Base-by-base conservation (phyloP, 345 rosid genomes). In the Sisymbrium altissimum region DNA sequence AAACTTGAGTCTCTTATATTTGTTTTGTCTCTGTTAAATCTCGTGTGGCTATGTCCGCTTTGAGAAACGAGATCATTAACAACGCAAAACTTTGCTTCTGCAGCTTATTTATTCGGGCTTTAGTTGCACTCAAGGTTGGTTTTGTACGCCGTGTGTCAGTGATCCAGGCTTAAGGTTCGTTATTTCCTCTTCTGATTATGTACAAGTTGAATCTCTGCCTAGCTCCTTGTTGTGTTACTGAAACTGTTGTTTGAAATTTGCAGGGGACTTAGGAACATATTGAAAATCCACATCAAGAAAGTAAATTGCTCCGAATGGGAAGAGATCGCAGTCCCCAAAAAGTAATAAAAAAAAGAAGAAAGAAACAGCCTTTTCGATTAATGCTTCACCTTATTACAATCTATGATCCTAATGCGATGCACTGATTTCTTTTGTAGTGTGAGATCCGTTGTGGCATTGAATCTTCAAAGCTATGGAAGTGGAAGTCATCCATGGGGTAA, bases 41-140 rank as follows among this genome's bases (percentile, higher is more conserved):
- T 5, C 30, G 23, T 11, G 59, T 30, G 6, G 6, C 32, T 4
- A 9, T 64, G 23, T 49, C 33, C 21, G 13, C 18, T 59, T 14
- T 50, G 27, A 23, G 29, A 59, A 67, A 59, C 6, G 25, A 61
- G 41, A 39, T 61, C 38, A 50, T 17, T 3, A 76, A 54, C 61
- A 30, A 36, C 30, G 2, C 23, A 40, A n/a, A 32, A 0, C 3
- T 56, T 56, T 62, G 19, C 30, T 19, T 36, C 72, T 74, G 70
- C 89, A 95, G 99, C 73, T 95, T 67, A 90, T 96, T 70, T 96
- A 92, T 83, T 96, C 99, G n/a, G 75, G 96, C 66, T 96, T 89
- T 80, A 82, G 82, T 73, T 96, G 99, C 84, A 79, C 82, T 76
- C 99, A 96, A 66, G 99, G 99, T 78, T 92, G 97, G 98, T 96